phyloP scores from a whole-genome alignment of 2,329 filamentous ascomycete genomes.

The Colletotrichum sublineola region DNA sequence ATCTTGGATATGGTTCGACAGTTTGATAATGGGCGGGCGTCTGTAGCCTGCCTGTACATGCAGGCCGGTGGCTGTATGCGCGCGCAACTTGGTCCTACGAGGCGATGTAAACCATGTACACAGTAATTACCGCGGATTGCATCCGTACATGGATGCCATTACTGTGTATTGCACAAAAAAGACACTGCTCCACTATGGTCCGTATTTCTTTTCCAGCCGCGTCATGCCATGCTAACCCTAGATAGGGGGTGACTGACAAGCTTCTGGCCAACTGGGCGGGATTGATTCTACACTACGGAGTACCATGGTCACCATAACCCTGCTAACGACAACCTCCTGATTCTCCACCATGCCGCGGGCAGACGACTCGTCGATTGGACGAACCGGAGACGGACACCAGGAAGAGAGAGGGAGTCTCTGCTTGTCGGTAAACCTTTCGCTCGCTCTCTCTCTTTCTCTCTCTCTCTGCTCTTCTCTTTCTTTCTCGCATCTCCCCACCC shows the following conservation, averaged over 20 bases:
- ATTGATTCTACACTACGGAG: neutral
- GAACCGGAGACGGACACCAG: neutral
- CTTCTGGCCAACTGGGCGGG: slow-evolving; percentile 25
- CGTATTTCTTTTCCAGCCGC: slow-evolving; percentile 31
- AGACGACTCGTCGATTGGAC: neutral
- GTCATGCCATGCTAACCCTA: slow-evolving; percentile 35
- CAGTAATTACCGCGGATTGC: neutral
- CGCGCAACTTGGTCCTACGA: neutral
- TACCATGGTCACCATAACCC: slow-evolving; percentile 16
- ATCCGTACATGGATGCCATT: neutral
- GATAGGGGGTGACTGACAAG: slow-evolving; percentile 33
- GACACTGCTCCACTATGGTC: slow-evolving; percentile 14
- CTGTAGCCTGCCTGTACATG: neutral
- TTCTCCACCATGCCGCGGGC: neutral
- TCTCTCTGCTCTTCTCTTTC: neutral
- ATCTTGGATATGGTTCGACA: neutral
- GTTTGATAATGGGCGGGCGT: slow-evolving; percentile 3
- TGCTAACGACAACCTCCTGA: neutral
- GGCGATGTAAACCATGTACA: no score
- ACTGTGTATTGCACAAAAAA: neutral
- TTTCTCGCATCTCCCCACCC: neutral
- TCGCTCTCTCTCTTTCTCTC: neutral
- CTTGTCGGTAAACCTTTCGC: neutral
- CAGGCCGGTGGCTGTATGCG: slow-evolving; percentile 10
- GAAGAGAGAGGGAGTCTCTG: neutral